phyloP scores from a whole-genome alignment of 2,329 filamentous ascomycete species.

The Penicillium janthinellum region DNA sequence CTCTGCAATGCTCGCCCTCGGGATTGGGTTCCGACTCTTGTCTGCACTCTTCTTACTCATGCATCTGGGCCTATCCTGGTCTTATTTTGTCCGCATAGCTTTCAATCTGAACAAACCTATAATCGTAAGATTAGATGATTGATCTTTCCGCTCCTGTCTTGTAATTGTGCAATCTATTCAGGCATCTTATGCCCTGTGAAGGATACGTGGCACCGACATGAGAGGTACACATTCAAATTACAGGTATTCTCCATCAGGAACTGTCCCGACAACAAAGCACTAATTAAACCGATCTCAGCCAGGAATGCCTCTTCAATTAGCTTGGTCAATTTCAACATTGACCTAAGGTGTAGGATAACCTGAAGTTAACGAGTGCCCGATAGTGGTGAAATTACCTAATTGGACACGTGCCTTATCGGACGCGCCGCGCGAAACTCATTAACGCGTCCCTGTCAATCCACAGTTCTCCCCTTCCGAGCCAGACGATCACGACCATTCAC shows the following conservation, averaged over 20 bases:
- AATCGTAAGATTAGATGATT: slow-evolving; percentile 16
- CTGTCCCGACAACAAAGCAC: not conserved
- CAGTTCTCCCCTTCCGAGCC: slow-evolving; percentile 15
- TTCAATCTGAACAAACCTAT: slow-evolving; percentile 16
- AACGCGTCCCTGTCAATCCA: slow-evolving; percentile 24
- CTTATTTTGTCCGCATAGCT: slow-evolving; percentile 11
- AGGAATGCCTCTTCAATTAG: not conserved
- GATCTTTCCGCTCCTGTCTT: not conserved
- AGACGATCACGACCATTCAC: slow-evolving; percentile 8
- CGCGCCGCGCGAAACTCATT: slow-evolving; percentile 25
- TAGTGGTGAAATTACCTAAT: slow-evolving; percentile 14
- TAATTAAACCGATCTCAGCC: not conserved
- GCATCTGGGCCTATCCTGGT: slow-evolving; percentile 14
- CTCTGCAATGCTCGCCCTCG: not conserved
- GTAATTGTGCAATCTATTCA: not conserved
- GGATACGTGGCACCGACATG: not conserved
- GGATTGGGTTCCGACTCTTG: slow-evolving; percentile 8
- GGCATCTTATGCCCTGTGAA: not conserved
- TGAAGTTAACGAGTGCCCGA: not conserved
- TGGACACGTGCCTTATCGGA: slow-evolving; percentile 26
- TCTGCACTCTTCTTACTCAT: slow-evolving; percentile 8
- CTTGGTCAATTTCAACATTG: not conserved
- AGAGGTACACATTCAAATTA: not conserved
- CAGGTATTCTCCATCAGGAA: not conserved
- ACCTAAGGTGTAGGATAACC: not conserved